Evolutionary conservation across 1,284 basidiomycete genomes (phyloP), one percentile per base, ranked within the genome.

Genomic region (Microbotryomycetes sp.): DNA sequence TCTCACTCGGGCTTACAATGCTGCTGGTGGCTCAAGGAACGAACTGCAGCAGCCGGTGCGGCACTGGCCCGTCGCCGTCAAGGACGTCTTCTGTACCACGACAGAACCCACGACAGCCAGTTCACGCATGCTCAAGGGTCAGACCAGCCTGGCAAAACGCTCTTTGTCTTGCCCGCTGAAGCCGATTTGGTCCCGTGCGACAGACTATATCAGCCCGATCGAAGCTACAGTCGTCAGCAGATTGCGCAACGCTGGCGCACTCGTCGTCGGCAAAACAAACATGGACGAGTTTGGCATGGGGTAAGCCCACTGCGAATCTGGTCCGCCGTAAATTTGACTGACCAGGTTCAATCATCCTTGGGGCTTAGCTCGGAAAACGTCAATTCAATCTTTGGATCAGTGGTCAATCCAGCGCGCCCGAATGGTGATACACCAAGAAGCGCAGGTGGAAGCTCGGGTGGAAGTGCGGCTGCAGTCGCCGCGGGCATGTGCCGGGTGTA

Each of bases 211-310:
- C 0, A 84, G 93, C 0, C 90, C 91, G 0, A 92, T 88, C 72
- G 88, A 92, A 73, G 91, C 94, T 51, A 91, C 91, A 0, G 88
- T 88, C 4, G 89, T 97, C 0, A 66, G 76, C 1, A 75, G 84
- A 2, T 76, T 98, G 0, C 77, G 80, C 1, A 65, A 77, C 0
- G 80, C 82, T 0, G 92, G 91, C 1, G 91, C 87, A 0, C 74
- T 81, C 9, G 82, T 97, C 15, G 72, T 86, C 0, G 92, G 91
- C 2, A 94, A 94, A 76, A 87, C 92, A 0, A 97, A 97, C 73
- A 92, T 91, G 76, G 94, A 98, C 74, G 94, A 97, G 75, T 98
- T 98, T 76, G 93, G 93, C 0, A 98, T 98, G 94, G 94, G 94
- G 86, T 91, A 64, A 21, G 79, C 74, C 52, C 28, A 18, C 13